These are phyloP conservation scores for Umbelopsis vinacea DNA, from an alignment of 192 early-diverging fungal genomes.

Conservation along the genomic window DNA sequence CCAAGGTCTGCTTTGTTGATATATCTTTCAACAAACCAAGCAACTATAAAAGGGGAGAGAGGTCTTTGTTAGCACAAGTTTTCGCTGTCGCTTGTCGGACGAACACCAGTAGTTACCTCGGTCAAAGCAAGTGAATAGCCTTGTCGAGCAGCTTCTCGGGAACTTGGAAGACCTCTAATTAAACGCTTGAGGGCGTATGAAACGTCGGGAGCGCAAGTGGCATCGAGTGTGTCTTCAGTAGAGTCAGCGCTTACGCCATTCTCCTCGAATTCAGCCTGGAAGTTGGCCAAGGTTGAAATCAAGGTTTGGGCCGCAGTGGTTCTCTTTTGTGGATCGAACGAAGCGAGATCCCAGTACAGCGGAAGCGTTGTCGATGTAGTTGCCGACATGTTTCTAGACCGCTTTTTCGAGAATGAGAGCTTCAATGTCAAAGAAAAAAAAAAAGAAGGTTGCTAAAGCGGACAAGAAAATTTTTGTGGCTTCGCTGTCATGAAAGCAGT, in stretches of 20 bases:
- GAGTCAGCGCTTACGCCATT: constrained; percentile 13
- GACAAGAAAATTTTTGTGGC: constrained; percentile 6
- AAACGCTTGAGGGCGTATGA: constrained; percentile 88
- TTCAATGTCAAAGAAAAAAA: constrained; percentile 24
- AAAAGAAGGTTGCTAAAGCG: constrained; percentile 7
- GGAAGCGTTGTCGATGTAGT: constrained; percentile 43
- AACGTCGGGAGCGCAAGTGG: constrained; percentile 76
- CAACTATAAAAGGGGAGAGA: constrained; percentile 28
- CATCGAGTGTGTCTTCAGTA: constrained; percentile 59
- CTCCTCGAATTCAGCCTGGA: constrained; percentile 35
- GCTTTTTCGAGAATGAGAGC: constrained; percentile 18
- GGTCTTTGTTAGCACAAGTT: background rate
- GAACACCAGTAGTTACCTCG: constrained; percentile 52
- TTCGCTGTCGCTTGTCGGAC: too few relatives aligned
- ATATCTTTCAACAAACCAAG: constrained; percentile 45
- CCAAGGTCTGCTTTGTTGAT: constrained; percentile 65
- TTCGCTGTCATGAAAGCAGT: constrained; percentile 5
- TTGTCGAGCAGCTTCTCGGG: constrained; percentile 88
- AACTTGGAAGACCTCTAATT: constrained; percentile 84
- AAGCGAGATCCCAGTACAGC: constrained; percentile 50
- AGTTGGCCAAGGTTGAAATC: constrained; percentile 33
- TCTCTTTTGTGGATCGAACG: constrained; percentile 37
- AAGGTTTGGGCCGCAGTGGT: constrained; percentile 33
- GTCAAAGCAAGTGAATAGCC: constrained; percentile 95
- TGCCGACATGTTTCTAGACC: constrained; percentile 25